Conservation (phyloP, 768 basidiomycete species). For the Hydnum rufescens region DNA sequence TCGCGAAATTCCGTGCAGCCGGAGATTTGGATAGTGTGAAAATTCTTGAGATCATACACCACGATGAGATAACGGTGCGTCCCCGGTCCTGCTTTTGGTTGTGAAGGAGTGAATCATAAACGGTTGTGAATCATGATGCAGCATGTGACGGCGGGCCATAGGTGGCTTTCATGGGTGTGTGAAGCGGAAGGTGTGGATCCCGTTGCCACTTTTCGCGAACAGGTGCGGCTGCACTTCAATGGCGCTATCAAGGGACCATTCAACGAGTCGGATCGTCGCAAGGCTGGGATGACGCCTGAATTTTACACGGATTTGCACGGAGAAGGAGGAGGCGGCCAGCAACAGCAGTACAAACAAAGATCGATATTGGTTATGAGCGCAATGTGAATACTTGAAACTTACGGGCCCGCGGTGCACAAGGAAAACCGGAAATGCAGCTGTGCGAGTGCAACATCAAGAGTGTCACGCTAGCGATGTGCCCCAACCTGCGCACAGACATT, state of each 20-base stretch:
- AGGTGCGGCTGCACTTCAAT: slow-evolving; percentile 47
- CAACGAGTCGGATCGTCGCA: slow-evolving; percentile 50
- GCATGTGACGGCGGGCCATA: slow-evolving; percentile 63
- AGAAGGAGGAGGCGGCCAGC: slow-evolving; percentile 22
- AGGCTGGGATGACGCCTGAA: slow-evolving; percentile 47
- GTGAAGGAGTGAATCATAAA: background rate
- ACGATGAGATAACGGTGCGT: slow-evolving; percentile 39
- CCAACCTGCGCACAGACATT: too few species aligned
- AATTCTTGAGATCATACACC: slow-evolving; percentile 55
- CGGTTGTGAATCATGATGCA: slow-evolving; percentile 15
- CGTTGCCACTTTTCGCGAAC: slow-evolving; percentile 42
- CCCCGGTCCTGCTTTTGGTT: too few species aligned
- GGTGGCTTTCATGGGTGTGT: slow-evolving; percentile 70
- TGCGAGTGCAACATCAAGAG: too few species aligned
- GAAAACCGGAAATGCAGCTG: too few species aligned
- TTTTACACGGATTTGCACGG: slow-evolving; percentile 59
- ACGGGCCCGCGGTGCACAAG: too few species aligned
- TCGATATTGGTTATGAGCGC: too few species aligned
- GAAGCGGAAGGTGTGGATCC: slow-evolving; percentile 35
- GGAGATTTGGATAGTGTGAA: slow-evolving; percentile 44
- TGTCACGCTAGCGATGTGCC: too few species aligned
- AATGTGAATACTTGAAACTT: too few species aligned
- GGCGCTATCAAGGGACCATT: slow-evolving; percentile 70
- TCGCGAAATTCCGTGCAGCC: slow-evolving; percentile 46
- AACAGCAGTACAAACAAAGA: too few species aligned